Evolutionary conservation across 352 stramenopile species (phyloP).

Genomic region (Achlya hypogyna): DNA sequence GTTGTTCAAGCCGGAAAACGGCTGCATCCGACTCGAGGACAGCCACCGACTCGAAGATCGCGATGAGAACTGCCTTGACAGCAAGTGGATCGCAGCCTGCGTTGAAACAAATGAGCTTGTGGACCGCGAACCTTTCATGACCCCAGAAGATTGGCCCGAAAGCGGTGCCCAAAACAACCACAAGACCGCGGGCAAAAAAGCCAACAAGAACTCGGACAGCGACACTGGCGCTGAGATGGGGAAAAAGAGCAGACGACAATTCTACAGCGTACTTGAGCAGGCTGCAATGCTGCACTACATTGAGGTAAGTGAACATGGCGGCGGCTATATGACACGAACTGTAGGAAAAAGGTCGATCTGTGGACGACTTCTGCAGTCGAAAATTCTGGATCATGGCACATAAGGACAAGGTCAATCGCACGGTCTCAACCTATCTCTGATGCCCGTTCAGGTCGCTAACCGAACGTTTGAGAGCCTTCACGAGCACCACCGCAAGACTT

Average conservation of each 20-base stretch:
- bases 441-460: background rate
- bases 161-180: background rate
- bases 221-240: too few species aligned
- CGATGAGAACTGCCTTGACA: background rate
- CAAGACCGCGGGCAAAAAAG: background rate
- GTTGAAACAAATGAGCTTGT: background rate
- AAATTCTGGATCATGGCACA: conserved; percentile 7
- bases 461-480: conserved; percentile 9
- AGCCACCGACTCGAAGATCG: background rate
- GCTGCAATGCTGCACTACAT: conserved; percentile 10
- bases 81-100: conserved; percentile 9
- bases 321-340: background rate
- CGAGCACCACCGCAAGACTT: conserved; percentile 11
- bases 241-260: too few species aligned
- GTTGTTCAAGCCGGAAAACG: background rate
- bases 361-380: background rate
- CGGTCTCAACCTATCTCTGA: background rate
- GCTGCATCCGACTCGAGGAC: conserved; percentile 6
- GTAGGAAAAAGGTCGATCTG: background rate
- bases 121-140: conserved; percentile 7
- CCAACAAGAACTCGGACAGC: background rate
- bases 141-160: background rate
- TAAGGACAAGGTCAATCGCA: background rate
- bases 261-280: conserved; percentile 9
- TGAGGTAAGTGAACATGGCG: background rate